Evolutionary conservation across 148 eudicot genomes (phyloP), one percentile per base, ranked within the genome.

Genomic region (Rhododendron kiyosumense): DNA sequence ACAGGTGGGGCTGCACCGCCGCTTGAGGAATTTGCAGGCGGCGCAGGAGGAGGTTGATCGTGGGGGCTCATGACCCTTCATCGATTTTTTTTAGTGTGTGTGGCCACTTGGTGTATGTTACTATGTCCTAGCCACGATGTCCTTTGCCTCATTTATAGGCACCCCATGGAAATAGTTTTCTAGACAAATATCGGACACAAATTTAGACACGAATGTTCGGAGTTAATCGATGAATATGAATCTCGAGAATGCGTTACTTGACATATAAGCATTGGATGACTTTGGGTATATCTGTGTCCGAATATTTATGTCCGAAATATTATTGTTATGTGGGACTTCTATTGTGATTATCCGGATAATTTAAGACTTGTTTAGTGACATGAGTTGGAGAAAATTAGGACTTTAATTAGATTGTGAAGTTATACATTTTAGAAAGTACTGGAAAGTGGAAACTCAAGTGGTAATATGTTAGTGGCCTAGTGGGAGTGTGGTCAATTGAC

Each of bases 11-110:
- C 86, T 86, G 92, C 98, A 96, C 17, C 94, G 84, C 18, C 98
- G 90, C 88, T 93, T 94, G 22, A 96, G 86, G 81, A 93, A 91
- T 89, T 96, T 96, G 92, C 98, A 94, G 61, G 98, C 98, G 43
- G 96, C 97, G 71, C 98, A 96, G 18, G 98, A 93, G 38, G 98
- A 92, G 85, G 89, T 93, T 54, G 97, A 94, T 17, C 98, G 92
- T 13, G 18, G 17, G 22, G 92, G 88, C 79, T 92, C 91, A 73
- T 92, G 90, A 57, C 92, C 88, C 85, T 88, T 92, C 91, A 88
- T 89, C 20, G 76, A 12, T 2, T n/a, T n/a, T 26, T 65, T 26
- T 69, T 5, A 26, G 74, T 10, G 74, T n/a, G n/a, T 11, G 69
- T 24, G 69, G 69, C 36, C 74, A 28, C 30, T 24, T 65, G 30